Percentiles rank a stretch among this genome's conserved stretches.
Evolutionary conservation across 2,329 filamentous ascomycete species (phyloP).

Genomic region (Macrophomina pseudophaseolina): DNA sequence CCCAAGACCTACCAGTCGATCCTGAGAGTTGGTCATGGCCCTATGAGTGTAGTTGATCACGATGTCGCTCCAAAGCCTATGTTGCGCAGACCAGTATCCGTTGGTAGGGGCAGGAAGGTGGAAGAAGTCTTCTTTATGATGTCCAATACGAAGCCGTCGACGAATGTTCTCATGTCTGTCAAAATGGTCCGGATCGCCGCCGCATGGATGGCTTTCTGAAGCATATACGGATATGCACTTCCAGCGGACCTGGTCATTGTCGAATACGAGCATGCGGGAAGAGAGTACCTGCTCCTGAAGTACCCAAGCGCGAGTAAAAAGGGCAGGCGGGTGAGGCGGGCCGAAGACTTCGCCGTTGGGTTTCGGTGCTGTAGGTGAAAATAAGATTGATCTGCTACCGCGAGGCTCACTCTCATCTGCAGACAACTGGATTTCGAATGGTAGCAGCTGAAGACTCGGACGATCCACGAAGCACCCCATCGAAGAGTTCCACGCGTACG

Average conservation of each 20-base stretch:
- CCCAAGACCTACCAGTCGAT: neutral
- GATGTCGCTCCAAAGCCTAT: slow-evolving; percentile 30
- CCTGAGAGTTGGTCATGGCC: neutral
- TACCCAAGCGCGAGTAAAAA: slow-evolving; percentile 8
- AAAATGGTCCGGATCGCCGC: slow-evolving; percentile 29
- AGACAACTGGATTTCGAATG: neutral
- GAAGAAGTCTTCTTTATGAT: slow-evolving; percentile 32
- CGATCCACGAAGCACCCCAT: neutral
- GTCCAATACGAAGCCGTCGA: slow-evolving; percentile 20
- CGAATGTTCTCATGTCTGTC: slow-evolving; percentile 27
- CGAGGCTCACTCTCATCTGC: neutral
- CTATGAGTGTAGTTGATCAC: slow-evolving; percentile 7
- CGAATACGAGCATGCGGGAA: slow-evolving; percentile 1
- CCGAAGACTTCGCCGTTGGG: too few relatives aligned
- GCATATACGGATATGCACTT: slow-evolving; percentile 28
- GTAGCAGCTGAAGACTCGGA: neutral
- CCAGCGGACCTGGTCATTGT: neutral
- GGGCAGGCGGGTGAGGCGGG: neutral
- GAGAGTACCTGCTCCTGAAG: slow-evolving; percentile 21
- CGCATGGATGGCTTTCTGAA: slow-evolving; percentile 30
- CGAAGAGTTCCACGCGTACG: neutral
- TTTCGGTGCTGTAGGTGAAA: neutral
- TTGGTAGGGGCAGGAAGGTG: neutral
- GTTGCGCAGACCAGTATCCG: slow-evolving; percentile 24
- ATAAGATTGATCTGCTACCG: neutral